Conservation (phyloP, 2,329 filamentous ascomycete genomes). For the Westerdykella sp. region DNA sequence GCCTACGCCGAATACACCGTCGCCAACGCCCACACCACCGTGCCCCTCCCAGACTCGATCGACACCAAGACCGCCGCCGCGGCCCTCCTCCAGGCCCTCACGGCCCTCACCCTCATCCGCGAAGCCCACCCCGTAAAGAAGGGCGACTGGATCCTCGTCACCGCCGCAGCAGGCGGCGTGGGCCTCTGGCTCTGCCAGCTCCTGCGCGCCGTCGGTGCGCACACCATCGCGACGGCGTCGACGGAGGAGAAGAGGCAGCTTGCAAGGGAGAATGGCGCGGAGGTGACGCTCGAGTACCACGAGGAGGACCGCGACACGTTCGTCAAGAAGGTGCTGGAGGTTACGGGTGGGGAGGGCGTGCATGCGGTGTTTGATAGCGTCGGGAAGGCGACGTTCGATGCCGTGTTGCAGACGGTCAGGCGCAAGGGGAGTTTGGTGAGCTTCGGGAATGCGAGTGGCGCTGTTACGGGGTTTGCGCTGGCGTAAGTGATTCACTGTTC, state of each 20-base stretch:
- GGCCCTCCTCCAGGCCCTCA: conserved; percentile 72
- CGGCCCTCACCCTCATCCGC: conserved; percentile 70
- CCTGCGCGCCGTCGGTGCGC: conserved; percentile 64
- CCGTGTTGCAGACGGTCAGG: conserved; percentile 65
- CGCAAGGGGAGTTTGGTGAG: conserved; percentile 70
- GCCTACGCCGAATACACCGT: conserved; percentile 57
- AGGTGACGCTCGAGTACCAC: conserved; percentile 64
- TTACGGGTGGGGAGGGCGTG: conserved; percentile 67
- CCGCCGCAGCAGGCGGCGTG: conserved; percentile 80
- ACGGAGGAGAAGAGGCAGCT: conserved; percentile 65
- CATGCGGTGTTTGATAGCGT: conserved; percentile 81
- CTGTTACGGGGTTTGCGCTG: conserved; percentile 63
- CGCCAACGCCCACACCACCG: conserved; percentile 48
- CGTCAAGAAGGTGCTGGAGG: conserved; percentile 53
- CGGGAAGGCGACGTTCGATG: conserved; percentile 77
- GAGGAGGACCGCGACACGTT: conserved; percentile 44
- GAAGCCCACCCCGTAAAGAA: conserved; percentile 66
- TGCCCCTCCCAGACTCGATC: conserved; percentile 60
- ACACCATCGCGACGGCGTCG: conserved; percentile 72
- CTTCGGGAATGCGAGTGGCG: conserved; percentile 77
- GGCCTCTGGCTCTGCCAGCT: conserved; percentile 66
- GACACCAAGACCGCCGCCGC: conserved; percentile 60
- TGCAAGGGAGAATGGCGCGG: conserved; percentile 64
- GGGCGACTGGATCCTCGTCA: conserved; percentile 76
- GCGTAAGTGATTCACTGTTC: conserved; percentile 47